A percentile compares a stretch with the other conserved stretches of the same genome.
Evolutionary conservation across 306 rosid species (phyloP).

Genomic region (Myrica gale): DNA sequence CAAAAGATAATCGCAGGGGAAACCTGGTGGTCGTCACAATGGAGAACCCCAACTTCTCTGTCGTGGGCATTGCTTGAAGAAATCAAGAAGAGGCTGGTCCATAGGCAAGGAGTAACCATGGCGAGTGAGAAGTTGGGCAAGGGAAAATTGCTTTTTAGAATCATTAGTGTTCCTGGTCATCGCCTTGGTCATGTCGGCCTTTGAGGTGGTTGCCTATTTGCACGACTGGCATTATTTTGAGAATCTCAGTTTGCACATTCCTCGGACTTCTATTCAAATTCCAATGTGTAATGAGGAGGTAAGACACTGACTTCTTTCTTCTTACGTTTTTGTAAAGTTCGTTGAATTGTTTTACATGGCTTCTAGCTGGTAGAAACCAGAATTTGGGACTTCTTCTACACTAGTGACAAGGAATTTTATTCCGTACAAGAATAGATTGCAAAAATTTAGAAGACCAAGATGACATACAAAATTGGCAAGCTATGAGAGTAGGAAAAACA

Average conservation of each 20-base stretch:
- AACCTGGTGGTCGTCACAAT: conserved; percentile 85
- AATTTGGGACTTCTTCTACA: background rate
- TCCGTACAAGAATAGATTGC: background rate
- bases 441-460: conserved; percentile 10
- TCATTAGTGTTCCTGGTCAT: conserved; percentile 64
- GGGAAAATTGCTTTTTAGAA: conserved; percentile 56
- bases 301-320: conserved; percentile 22
- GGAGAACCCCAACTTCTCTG: conserved; percentile 85
- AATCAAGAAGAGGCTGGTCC: conserved; percentile 69
- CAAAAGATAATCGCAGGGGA: conserved; percentile 54
- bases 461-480: conserved; percentile 13
- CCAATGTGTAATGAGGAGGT: conserved; percentile 99
- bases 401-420: background rate
- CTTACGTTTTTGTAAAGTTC: background rate
- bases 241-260: conserved; percentile 68
- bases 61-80: conserved; percentile 70
- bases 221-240: conserved; percentile 81
- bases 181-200: conserved; percentile 61
- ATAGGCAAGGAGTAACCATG: conserved; percentile 50
- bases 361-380: conserved; percentile 7
- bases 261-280: conserved; percentile 71
- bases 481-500: conserved; percentile 12
- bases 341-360: conserved; percentile 1
- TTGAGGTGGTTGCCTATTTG: conserved; percentile 71
- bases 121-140: conserved; percentile 60